Evolutionary conservation across 495 filamentous ascomycete genomes (phyloP), one percentile per base, ranked within the genome.

Genomic region (Penicillium antarcticum): DNA sequence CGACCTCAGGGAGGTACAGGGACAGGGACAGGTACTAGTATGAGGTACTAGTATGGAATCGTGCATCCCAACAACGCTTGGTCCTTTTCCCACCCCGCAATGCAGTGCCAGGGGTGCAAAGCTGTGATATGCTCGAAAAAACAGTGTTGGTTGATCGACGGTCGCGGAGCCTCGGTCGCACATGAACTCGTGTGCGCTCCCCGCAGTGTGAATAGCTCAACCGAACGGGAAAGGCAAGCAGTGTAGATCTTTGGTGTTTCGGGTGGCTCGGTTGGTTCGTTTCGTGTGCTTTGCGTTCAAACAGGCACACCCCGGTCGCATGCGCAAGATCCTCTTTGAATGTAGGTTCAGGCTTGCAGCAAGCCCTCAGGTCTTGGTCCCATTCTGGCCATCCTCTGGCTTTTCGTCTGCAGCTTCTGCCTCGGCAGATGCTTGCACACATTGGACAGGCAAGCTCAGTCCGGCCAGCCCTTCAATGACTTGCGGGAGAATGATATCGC

Each of bases 401-500:
- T 55, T 58, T 38, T 61, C 47, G 31, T 71, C 46, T 68, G 69
- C 63, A 57, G 71, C 66, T 29, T 50, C 55, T 34, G 55, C 45
- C n/a, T 69, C 60, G 12, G 41, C 37, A 42, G 57, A 58, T 14
- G 35, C 37, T 43, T 56, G 59, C 39, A 45, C 34, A 8, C 42
- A 66, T 45, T 63, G 65, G 45, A 39, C 17, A 42, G 53, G 51
- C 19, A 82, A 64, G n/a, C 80, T 80, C 57, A 84, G 78, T 13
- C 76, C 73, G 9, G 80, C 77, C 70, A 95, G 70, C 35, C 67
- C 65, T 32, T 82, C 78, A 31, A 87, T 83, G 11, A 90, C 71
- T 42, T 89, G 83, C 4, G 89, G 88, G 41, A 80, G 82, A 57
- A 95, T 80, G 31, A 94, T 87, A 29, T 94, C 91, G 47, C 83